Evolutionary conservation across 352 stramenopile species (phyloP).

Genomic region (Albugo laibachii): DNA sequence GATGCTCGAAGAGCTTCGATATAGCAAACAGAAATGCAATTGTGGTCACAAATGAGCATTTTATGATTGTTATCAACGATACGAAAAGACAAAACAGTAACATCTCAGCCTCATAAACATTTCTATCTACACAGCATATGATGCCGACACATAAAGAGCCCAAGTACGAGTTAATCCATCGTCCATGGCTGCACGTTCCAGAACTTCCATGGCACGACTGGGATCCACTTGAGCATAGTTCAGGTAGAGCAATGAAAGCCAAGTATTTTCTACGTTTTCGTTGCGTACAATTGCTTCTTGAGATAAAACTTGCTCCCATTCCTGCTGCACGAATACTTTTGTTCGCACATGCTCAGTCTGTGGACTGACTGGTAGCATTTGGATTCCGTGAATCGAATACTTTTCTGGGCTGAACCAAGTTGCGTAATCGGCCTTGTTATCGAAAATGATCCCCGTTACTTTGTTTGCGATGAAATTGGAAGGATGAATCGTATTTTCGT

Average conservation of each 20-base stretch:
- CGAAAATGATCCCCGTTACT: conserved; percentile 49
- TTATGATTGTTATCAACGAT: too few species aligned
- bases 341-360: conserved; percentile 35
- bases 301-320: conserved; percentile 33
- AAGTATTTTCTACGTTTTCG: conserved; percentile 27
- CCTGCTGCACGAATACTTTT: conserved; percentile 27
- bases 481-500: conserved; percentile 25
- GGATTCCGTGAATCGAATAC: conserved; percentile 58
- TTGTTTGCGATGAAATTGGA: conserved; percentile 24
- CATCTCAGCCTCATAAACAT: too few species aligned
- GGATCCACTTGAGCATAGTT: conserved; percentile 52
- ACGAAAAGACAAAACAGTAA: too few species aligned
- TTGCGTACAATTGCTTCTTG: conserved; percentile 25
- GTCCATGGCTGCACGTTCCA: conserved; percentile 39
- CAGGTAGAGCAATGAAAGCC: conserved; percentile 46
- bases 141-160: conserved; percentile 27
- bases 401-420: conserved; percentile 49
- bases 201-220: conserved; percentile 17
- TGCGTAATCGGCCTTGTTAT: conserved; percentile 56
- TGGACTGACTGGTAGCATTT: conserved; percentile 48
- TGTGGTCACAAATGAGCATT: too few species aligned
- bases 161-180: conserved; percentile 62
- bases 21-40: too few species aligned
- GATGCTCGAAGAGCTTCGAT: too few species aligned
- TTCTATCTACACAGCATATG: neutral